Base-by-base conservation (phyloP, 352 stramenopile species). In the Nothophytophthora sp. region DNA sequence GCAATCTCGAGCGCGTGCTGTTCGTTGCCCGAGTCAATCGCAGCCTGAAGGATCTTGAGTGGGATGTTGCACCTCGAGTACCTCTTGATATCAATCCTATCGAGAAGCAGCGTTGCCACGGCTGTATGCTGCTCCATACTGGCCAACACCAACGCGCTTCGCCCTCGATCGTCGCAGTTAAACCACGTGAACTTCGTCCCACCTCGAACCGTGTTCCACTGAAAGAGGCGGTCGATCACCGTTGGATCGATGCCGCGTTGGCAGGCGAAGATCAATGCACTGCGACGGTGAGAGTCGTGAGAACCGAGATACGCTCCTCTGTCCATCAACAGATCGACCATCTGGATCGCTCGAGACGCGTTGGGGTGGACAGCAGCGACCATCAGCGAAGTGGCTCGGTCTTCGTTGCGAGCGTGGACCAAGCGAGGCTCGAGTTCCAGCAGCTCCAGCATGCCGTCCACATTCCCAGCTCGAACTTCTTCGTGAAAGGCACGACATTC, bases 31-130 rank as follows among this genome's bases (percentile, higher is more conserved):
- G 37, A 32, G n/a, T 49, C 24, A 8, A 67, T 50, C 4, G 58
- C 58, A 13, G 13, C n/a, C n/a, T 62, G 44, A 1, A 61, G 29
- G 8, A 61, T 25, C 41, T 27, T 51, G 41, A 67, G 53, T 11
- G 58, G 58, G 25, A 58, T 50, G 25, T 57, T 67, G 13, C 57
- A 33, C 27, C 43, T 52, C 0, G 46, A 27, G 0, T 28, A 37
- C 2, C 5, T 9, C 10, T 19, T 12, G 7, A 59, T 38, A 32
- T 63, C 29, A 8, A 54, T 45, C 18, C 43, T 24, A 18, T 62
- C 51, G 7, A 66, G 34, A 20, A 61, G 39, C 22, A 53, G 11
- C 22, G 29, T 46, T 2, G 50, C 30, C 10, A 61, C 27, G 8
- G 25, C 10, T 0, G 44, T 53, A 15, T 66, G 45, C 8, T 23